Evolutionary conservation across 2,329 filamentous ascomycete genomes (phyloP).

Genomic region (Hypoxylon sp.): DNA sequence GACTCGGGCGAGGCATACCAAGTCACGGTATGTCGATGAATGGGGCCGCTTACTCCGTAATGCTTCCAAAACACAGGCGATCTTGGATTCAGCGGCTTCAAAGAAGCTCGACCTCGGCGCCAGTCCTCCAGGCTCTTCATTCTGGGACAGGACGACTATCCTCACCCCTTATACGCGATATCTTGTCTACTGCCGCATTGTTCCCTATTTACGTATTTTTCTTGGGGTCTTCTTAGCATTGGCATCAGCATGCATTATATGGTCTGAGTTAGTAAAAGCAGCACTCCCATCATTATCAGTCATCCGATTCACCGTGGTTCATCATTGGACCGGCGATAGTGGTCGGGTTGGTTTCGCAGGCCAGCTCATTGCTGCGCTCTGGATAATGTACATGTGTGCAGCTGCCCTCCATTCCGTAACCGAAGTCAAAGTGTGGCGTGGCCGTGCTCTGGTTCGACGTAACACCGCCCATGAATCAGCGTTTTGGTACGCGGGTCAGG

Average conservation of each 20-base stretch:
- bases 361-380: slow-evolving; percentile 85
- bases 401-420: slow-evolving; percentile 89
- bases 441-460: slow-evolving; percentile 87
- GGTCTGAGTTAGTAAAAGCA: slow-evolving; percentile 94
- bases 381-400: slow-evolving; percentile 97
- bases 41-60: slow-evolving; percentile 85
- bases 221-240: slow-evolving; percentile 78
- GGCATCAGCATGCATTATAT: slow-evolving; percentile 87
- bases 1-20: slow-evolving; percentile 84
- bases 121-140: slow-evolving; percentile 67
- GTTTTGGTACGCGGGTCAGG: slow-evolving; percentile 95
- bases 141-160: slow-evolving; percentile 69
- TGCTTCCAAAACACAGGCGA: slow-evolving; percentile 81
- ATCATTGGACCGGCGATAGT: slow-evolving; percentile 78
- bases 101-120: slow-evolving; percentile 83
- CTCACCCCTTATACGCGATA: slow-evolving; percentile 88
- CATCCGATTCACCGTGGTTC: slow-evolving; percentile 76
- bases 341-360: slow-evolving; percentile 88
- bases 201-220: slow-evolving; percentile 76
- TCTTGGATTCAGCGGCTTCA: slow-evolving; percentile 86
- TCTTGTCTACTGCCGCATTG: slow-evolving; percentile 78
- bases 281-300: slow-evolving; percentile 82
- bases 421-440: slow-evolving; percentile 97
- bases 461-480: slow-evolving; percentile 95
- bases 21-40: slow-evolving; percentile 85